Percentiles rank a stretch among this genome's conserved stretches.
Conservation (phyloP, 2,329 filamentous ascomycete species). For the Cadophora sp. region DNA sequence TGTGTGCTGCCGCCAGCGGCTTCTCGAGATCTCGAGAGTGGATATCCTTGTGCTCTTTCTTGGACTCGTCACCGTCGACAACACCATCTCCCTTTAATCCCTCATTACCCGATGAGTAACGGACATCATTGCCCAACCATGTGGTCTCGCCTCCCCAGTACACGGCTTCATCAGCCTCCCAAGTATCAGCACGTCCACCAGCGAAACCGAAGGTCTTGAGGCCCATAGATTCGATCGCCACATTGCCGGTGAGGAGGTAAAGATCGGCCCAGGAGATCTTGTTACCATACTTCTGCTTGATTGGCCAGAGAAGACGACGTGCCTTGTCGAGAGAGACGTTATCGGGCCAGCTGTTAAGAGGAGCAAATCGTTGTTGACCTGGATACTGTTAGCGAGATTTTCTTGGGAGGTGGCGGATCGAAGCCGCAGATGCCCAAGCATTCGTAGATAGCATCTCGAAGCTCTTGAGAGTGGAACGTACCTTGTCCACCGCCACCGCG, state of each 20-base stretch:
- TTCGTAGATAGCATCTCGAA: not conserved
- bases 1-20: conserved; percentile 72
- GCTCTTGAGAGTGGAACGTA: not conserved
- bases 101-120: conserved; percentile 54
- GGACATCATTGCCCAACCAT: conserved; percentile 78
- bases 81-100: conserved; percentile 47
- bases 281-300: conserved; percentile 85
- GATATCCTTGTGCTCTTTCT: conserved; percentile 54
- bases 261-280: conserved; percentile 85
- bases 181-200: conserved; percentile 74
- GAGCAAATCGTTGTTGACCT: conserved; percentile 76
- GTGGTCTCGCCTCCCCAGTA: conserved; percentile 80
- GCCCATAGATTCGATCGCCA: conserved; percentile 79
- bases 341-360: conserved; percentile 84
- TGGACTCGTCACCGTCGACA: conserved; percentile 49
- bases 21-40: conserved; percentile 70
- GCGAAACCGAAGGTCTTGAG: conserved; percentile 77
- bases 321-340: conserved; percentile 82
- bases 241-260: conserved; percentile 74
- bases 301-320: conserved; percentile 78
- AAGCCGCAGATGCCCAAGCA: conserved; percentile 39
- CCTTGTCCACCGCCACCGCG: conserved; percentile 75
- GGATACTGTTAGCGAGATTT: not conserved
- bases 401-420: not conserved
- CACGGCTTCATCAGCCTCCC: conserved; percentile 76